Base-by-base conservation (phyloP, 805 yeast genomes). In the Millerozyma miso region DNA sequence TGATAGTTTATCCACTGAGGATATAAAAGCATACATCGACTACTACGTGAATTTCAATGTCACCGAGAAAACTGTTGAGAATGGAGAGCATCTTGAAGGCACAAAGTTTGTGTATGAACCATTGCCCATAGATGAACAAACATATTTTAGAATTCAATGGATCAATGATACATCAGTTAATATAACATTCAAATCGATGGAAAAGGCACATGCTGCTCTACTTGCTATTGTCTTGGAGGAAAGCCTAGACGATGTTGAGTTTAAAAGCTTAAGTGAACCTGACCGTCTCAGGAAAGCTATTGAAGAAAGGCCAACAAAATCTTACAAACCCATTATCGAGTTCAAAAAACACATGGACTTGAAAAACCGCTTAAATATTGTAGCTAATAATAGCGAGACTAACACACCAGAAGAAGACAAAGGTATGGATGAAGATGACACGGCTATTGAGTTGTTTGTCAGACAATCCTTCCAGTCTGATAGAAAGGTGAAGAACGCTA, bases 161-260 rank as follows among this genome's bases (percentile, higher is more conserved):
- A 71, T 83, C 33, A 78, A 83, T 54, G 90, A 83, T 56, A 54
- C 76, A 15, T 66, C 79, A 2, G 70, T 82, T 31, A 80, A 78
- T 47, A 53, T 81, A n/a, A 76, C 71, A 4, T 83, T 81, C 55
- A 66, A 67, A 35, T 64, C 70, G 35, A 67, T 68, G 42, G 71
- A 66, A 31, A 69, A 63, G 10, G 68, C 77, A 2, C 52, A 52
- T 14, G 56, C 58, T 33, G 75, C 72, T 2, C n/a, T n/a, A 7
- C 17, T 32, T 32, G 5, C 15, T 13, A n/a, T 32, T n/a, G 34
- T 32, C 7, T 13, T n/a, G 17, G 17, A 13, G 7, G 34, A 15
- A 7, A n/a, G 14, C 7, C 17, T n/a, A 32, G 17, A 13, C 7
- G 7, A 8, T 6, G 34, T 8, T 7, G 7, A 6, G 34, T 62